phyloP scores from a whole-genome alignment of 306 rosid genomes.

The Casuarina glauca region DNA sequence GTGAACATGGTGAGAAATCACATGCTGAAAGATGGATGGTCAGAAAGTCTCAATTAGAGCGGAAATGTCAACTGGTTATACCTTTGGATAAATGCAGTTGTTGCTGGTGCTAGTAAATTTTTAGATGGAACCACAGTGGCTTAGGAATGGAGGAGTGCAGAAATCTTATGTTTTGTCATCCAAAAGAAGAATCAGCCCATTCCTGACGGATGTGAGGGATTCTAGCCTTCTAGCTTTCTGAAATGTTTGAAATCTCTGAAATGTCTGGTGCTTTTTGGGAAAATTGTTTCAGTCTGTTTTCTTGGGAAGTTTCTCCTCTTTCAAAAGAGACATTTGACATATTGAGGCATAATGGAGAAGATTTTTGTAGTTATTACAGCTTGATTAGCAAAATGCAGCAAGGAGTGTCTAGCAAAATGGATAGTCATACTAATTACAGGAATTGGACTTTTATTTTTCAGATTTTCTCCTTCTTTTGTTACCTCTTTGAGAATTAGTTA shows the following conservation, averaged over 20 bases:
- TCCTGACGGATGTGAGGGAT: neutral
- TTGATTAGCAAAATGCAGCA: neutral
- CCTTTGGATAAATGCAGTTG: neutral
- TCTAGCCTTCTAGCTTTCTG: neutral
- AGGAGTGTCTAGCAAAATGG: neutral
- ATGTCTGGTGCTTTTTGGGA: neutral
- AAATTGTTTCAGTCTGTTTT: neutral
- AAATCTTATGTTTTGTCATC: neutral
- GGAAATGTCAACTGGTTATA: neutral
- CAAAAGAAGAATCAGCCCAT: neutral
- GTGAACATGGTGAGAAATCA: neutral
- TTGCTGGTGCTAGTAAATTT: neutral
- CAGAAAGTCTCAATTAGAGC: neutral
- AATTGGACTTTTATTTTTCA: neutral
- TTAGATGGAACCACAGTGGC: neutral
- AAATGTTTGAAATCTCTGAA: neutral
- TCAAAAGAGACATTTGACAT: neutral
- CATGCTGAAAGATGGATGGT: neutral
- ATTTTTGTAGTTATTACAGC: neutral
- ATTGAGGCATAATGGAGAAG: neutral
- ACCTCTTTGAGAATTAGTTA: neutral
- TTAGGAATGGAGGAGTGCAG: neutral
- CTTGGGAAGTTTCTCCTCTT: neutral
- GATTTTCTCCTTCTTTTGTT: neutral
- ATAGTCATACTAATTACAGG: neutral